These are phyloP conservation scores for Zoysia pacifica DNA, from an alignment of 176 grass and related monocot species.

Conservation along the genomic window DNA sequence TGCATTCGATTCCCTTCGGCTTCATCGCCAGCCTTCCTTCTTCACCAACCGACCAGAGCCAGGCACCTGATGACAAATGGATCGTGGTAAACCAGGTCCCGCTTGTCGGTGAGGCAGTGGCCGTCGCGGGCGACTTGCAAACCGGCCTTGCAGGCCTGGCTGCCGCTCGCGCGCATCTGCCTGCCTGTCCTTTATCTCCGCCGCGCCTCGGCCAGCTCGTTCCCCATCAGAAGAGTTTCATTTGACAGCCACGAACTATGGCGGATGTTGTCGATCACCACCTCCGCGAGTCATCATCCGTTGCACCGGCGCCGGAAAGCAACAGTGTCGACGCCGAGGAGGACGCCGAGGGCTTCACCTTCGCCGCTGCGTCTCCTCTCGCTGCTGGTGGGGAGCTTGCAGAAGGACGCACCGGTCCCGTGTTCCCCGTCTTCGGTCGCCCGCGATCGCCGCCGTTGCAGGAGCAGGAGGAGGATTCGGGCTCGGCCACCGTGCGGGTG, in stretches of 20 bases:
- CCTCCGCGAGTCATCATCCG: neutral
- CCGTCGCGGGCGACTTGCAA: too few relatives aligned
- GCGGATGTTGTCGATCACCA: conserved; percentile 19
- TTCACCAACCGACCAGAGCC: conserved; percentile 20
- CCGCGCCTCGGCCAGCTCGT: conserved; percentile 11
- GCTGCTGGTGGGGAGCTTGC: neutral
- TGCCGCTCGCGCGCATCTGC: neutral
- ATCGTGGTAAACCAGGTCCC: neutral
- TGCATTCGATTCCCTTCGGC: conserved; percentile 13
- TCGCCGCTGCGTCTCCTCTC: neutral
- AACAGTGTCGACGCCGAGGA: neutral
- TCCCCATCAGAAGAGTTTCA: neutral
- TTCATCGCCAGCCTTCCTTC: neutral
- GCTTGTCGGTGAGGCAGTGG: neutral
- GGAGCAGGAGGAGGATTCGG: neutral
- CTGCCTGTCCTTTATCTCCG: conserved; percentile 32
- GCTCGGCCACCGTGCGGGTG: conserved; percentile 31
- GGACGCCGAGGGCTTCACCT: conserved; percentile 29
- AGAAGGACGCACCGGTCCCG: conserved; percentile 19
- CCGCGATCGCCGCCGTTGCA: conserved; percentile 11
- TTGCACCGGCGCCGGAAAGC: too few relatives aligned
- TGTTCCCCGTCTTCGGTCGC: conserved; percentile 77
- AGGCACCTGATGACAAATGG: neutral
- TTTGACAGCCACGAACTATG: conserved; percentile 11
- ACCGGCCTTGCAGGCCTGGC: too few relatives aligned